Evolutionary conservation across 345 rosid species (phyloP).

Genomic region (Citropsis articulata): DNA sequence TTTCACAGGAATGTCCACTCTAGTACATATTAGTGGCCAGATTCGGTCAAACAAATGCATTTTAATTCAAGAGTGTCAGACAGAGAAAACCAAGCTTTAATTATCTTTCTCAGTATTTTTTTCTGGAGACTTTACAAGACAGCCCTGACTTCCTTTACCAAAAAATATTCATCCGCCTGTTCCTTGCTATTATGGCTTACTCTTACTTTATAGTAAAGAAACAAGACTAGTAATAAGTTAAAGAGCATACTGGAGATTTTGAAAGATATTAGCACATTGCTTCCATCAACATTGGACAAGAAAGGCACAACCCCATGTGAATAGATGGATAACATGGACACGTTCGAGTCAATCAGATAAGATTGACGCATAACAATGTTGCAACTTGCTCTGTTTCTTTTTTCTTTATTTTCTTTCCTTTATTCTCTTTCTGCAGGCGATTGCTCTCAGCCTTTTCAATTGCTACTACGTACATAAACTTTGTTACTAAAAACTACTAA

Average conservation of each 20-base stretch:
- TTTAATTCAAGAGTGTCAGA: neutral
- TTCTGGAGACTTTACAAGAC: neutral
- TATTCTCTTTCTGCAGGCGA: neutral
- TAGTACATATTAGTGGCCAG: neutral
- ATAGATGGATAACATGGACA: conserved; percentile 13
- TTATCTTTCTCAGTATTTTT: neutral
- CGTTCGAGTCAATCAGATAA: conserved; percentile 25
- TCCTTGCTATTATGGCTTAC: neutral
- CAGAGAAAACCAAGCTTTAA: neutral
- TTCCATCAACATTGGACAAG: conserved; percentile 14
- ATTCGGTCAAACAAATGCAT: conserved; percentile 8
- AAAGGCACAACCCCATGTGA: conserved; percentile 30
- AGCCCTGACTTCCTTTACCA: neutral
- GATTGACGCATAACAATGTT: conserved; percentile 18
- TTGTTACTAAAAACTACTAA: too few relatives aligned
- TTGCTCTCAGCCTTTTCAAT: neutral
- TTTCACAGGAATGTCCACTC: neutral
- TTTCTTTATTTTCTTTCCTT: neutral
- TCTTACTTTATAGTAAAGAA: neutral
- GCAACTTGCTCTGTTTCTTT: neutral
- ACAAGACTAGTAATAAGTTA: neutral
- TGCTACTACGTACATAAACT: neutral
- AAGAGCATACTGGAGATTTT: neutral
- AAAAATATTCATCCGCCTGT: neutral
- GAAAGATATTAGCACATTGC: conserved; percentile 23